Base-by-base conservation (phyloP, 352 stramenopile genomes). In the Pythium coloratum region DNA sequence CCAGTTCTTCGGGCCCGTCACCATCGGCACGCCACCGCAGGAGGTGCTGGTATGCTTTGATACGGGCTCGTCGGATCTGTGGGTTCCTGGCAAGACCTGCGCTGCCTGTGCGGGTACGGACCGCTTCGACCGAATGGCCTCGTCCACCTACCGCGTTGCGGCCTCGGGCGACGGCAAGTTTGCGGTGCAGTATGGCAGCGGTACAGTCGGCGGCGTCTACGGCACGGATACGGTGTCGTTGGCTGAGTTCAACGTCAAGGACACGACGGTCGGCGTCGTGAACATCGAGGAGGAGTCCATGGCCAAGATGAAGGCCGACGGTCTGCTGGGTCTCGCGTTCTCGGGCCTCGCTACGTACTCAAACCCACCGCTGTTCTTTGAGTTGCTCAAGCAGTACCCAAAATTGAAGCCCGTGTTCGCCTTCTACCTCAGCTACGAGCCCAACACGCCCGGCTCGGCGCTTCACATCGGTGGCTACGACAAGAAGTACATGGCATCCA, bases 261-360 rank as follows among this genome's bases (percentile, higher is more conserved):
- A 81, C 64, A 76, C 76, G n/a, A 77, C 62, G 1, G 72, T 94
- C 9, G 86, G 86, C 13, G 82, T 94, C 32, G 86, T 92, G 6
- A 69, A 70, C 14, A 67, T 64, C 3, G 86, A 94, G 56, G 82
- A 92, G 62, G 80, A 89, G 38, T 90, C 81, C 6, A 91, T 94
- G 81, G 77, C 81, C 44, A 82, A 81, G 58, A 94, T 94, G 86
- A 87, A 92, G 66, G 81, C 86, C 0, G 97, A 99, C 76, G 97
- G 97, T 2, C 96, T 99, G 64, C 76, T 99, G 26, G 97, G 97
- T 51, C 68, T 99, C 24, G 97, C 92, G 24, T 99, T 99, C 67
- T 89, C 97, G 59, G 90, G 86, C 0, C 91, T 99, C 59, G 90
- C 87, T 28, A 89, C 86, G 24, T 89, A 89, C 58, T 89, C 84